Conservation (phyloP, 2,329 filamentous ascomycete genomes). For the Colletotrichum aenigma region DNA sequence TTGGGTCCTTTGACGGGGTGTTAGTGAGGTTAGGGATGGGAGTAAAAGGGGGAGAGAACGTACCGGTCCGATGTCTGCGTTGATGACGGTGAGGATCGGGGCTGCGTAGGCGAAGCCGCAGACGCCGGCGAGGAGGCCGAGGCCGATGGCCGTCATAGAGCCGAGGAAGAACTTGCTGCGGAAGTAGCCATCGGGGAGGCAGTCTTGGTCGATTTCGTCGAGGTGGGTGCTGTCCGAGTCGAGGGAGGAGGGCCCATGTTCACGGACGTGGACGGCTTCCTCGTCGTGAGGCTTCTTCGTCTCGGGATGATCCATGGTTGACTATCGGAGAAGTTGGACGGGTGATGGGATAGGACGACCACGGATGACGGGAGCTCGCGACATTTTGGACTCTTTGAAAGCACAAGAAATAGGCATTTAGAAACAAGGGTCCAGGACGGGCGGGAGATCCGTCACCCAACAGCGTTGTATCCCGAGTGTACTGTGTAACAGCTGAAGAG, state of each 20-base stretch:
- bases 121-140: conserved; percentile 30
- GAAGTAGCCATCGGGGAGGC: conserved; percentile 27
- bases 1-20: conserved; percentile 17
- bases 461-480: neutral
- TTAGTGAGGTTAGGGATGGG: neutral
- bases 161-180: conserved; percentile 30
- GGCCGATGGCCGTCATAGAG: conserved; percentile 26
- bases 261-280: neutral
- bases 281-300: conserved; percentile 2
- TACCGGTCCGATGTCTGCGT: conserved; percentile 34
- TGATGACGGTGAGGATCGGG: conserved; percentile 27
- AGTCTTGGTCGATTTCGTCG: conserved; percentile 23
- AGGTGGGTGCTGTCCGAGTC: neutral
- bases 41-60: neutral
- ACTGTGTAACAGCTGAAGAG: neutral
- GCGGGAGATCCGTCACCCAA: neutral
- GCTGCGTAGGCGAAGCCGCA: conserved; percentile 30
- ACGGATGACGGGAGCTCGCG: neutral
- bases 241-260: neutral
- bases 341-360: neutral
- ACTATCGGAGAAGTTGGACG: neutral
- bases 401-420: neutral
- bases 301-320: neutral
- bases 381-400: neutral
- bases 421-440: neutral